Conservation (phyloP, 2,329 filamentous ascomycete species). For the Grosmannia clavigera region DNA sequence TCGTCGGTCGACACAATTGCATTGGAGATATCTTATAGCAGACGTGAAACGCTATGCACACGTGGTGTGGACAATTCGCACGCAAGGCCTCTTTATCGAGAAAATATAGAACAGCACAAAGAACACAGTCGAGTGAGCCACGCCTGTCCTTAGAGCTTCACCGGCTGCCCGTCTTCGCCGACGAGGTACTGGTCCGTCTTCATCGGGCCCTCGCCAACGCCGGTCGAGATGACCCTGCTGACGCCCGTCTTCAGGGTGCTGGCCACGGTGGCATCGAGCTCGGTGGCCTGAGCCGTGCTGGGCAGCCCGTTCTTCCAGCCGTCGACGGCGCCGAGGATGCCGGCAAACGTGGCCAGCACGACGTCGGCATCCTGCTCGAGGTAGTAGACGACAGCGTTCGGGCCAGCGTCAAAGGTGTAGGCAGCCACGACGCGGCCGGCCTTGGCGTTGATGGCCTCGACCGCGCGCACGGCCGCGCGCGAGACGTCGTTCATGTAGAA, state of each 20-base stretch:
- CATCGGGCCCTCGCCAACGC: constrained; percentile 79
- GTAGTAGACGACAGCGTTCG: constrained; percentile 95
- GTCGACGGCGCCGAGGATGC: constrained; percentile 46
- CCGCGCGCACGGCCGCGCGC: constrained; percentile 71
- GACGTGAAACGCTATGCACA: background rate
- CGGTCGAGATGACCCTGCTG: constrained; percentile 78
- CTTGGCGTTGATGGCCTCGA: constrained; percentile 75
- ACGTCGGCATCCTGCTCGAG: constrained; percentile 61
- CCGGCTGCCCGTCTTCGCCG: constrained; percentile 46
- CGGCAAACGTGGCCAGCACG: constrained; percentile 69
- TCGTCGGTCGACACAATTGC: background rate
- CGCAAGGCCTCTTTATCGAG: background rate
- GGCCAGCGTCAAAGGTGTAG: constrained; percentile 95
- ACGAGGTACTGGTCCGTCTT: constrained; percentile 70
- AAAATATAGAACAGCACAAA: background rate
- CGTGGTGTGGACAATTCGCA: background rate
- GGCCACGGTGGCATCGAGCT: constrained; percentile 53
- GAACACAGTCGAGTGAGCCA: too few species aligned
- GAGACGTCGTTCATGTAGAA: constrained; percentile 98
- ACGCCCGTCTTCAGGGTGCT: constrained; percentile 63
- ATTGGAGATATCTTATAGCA: background rate
- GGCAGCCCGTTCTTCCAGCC: constrained; percentile 56
- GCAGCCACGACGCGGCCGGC: constrained; percentile 74
- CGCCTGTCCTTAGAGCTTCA: background rate
- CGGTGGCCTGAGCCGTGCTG: constrained; percentile 38